A percentile compares a stretch with the other conserved stretches of the same genome.
Conservation (phyloP, 352 stramenopile species). For the Globisporangium carolinianum region DNA sequence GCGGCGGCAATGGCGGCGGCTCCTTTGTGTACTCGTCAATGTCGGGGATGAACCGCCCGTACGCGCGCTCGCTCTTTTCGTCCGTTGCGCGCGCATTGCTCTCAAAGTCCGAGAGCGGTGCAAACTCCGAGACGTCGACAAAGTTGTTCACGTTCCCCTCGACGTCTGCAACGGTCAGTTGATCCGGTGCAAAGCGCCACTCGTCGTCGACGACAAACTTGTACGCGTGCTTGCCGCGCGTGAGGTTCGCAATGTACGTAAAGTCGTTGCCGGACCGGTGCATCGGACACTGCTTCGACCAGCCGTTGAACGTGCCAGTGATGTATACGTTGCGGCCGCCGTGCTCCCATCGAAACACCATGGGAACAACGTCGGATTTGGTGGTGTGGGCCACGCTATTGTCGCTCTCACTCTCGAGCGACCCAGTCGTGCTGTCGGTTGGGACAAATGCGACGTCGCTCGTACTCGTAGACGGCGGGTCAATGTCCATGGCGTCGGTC, state of each 20-base stretch:
- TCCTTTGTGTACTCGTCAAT: slow-evolving; percentile 99
- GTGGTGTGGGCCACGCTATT: slow-evolving; percentile 1
- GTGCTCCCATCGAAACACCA: slow-evolving; percentile 99
- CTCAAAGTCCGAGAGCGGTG: slow-evolving; percentile 72
- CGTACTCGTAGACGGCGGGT: slow-evolving; percentile 23
- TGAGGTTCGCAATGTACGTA: slow-evolving; percentile 99
- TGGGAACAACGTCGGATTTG: slow-evolving; percentile 69
- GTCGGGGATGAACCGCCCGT: slow-evolving; percentile 95
- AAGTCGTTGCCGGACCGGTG: slow-evolving; percentile 99
- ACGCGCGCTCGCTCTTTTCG: slow-evolving; percentile 70
- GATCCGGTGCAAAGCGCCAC: slow-evolving; percentile 93
- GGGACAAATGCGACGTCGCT: slow-evolving; percentile 17
- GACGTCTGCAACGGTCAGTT: slow-evolving; percentile 97
- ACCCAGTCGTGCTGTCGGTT: slow-evolving; percentile 5
- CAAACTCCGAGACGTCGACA: slow-evolving; percentile 99
- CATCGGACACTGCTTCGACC: slow-evolving; percentile 98
- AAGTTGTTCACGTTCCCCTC: slow-evolving; percentile 99
- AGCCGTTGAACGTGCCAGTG: slow-evolving; percentile 99
- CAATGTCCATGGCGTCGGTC: slow-evolving; percentile 65
- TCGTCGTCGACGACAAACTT: slow-evolving; percentile 99
- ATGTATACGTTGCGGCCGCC: slow-evolving; percentile 96
- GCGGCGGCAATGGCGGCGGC: slow-evolving; percentile 95
- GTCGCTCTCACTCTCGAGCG: background rate
- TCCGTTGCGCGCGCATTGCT: slow-evolving; percentile 33
- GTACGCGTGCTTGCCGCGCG: slow-evolving; percentile 97